Conservation (phyloP, 371 early-diverging fungal genomes). For the Circinella minor region DNA sequence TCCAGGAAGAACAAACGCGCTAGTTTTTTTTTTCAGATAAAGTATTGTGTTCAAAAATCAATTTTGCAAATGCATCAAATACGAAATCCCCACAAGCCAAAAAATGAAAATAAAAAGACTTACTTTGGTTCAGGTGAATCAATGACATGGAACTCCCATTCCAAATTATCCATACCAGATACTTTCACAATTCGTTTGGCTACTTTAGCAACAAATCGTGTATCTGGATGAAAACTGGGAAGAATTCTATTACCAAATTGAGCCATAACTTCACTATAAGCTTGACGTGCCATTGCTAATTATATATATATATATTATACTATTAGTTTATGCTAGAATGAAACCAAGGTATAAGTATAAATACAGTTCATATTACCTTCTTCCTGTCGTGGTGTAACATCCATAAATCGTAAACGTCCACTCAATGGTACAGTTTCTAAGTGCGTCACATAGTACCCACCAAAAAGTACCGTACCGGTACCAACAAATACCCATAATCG, state of each 20-base stretch:
- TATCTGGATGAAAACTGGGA: conserved; percentile 63
- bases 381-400: conserved; percentile 60
- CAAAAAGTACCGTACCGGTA: conserved; percentile 48
- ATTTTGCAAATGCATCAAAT: too few relatives aligned
- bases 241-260: conserved; percentile 65
- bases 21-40: conserved; percentile 6
- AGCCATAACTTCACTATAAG: conserved; percentile 70
- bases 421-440: conserved; percentile 71
- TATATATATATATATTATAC: background rate
- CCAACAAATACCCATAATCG: conserved; percentile 43
- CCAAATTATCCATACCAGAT: conserved; percentile 66
- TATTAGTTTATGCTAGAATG: background rate
- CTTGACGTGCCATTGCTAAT: conserved; percentile 62
- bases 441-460: conserved; percentile 68
- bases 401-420: conserved; percentile 66
- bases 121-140: conserved; percentile 77
- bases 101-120: conserved; percentile 11
- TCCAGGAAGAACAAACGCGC: conserved; percentile 93
- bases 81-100: too few relatives aligned
- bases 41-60: too few relatives aligned
- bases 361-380: conserved; percentile 38
- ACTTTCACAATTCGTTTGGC: conserved; percentile 73
- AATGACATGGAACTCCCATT: conserved; percentile 86
- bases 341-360: background rate
- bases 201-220: conserved; percentile 63